Percentiles rank a stretch among this genome's conserved stretches.
Conservation (phyloP, 73 alveolate genomes). For the Tetrahymena malaccensis region DNA sequence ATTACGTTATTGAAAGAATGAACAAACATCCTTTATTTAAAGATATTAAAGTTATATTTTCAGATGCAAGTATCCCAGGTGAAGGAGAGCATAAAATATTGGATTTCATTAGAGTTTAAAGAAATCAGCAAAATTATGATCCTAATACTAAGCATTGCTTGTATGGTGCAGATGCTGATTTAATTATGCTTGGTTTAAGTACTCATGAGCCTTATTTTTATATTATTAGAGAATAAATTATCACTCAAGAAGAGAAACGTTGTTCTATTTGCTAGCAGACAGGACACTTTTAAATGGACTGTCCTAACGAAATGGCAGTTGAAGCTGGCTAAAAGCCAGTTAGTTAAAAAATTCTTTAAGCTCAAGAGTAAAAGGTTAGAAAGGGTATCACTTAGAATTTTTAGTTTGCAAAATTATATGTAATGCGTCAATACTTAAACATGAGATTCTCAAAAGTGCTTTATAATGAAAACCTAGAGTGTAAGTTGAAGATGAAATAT, state of each 20-base stretch:
- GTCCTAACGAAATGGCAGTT: constrained; percentile 49
- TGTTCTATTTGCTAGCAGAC: constrained; percentile 82
- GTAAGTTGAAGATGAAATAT: constrained; percentile 23
- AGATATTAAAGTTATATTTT: constrained; percentile 70
- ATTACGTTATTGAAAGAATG: constrained; percentile 70
- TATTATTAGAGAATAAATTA: constrained; percentile 92
- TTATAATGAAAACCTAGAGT: neutral
- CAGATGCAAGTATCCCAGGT: constrained; percentile 96
- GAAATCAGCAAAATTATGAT: constrained; percentile 71
- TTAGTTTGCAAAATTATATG: neutral
- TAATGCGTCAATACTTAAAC: neutral
- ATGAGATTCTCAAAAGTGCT: constrained; percentile 55
- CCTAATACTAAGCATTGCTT: constrained; percentile 96
- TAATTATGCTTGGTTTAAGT: constrained; percentile 98
- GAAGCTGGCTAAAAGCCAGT: constrained; percentile 46
- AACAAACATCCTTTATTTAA: constrained; percentile 72
- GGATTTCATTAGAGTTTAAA: constrained; percentile 89
- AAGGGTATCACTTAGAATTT: constrained; percentile 9
- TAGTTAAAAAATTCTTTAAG: neutral
- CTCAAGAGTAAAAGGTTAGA: neutral
- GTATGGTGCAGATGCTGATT: constrained; percentile 99
- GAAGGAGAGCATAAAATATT: constrained; percentile 99
- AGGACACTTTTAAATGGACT: constrained; percentile 84
- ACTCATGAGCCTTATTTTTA: constrained; percentile 99
- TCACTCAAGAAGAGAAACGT: constrained; percentile 70